Evolutionary conservation across 768 basidiomycete genomes (phyloP), one percentile per base, ranked within the genome.

Genomic region (Rhodocollybia butyracea): DNA sequence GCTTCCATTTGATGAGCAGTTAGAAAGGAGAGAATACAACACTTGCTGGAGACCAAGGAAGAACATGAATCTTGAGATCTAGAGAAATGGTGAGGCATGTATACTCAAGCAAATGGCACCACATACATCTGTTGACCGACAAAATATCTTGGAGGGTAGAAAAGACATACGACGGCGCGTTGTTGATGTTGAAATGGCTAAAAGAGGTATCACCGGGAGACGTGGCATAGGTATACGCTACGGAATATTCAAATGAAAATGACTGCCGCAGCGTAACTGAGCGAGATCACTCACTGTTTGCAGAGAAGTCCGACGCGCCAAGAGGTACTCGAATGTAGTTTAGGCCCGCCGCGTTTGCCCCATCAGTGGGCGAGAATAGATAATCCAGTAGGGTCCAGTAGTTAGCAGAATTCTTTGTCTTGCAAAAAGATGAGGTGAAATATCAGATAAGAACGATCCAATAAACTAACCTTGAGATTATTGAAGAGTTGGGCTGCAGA

Each of bases 1-100:
- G 17, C n/a, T n/a, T n/a, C n/a, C n/a, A n/a, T n/a, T n/a, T n/a
- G 30, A 22, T 27, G 26, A 51, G 34, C n/a, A 26, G 40, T 10
- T 45, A 11, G 40, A n/a, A 5, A 42, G 15, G 15, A 42, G 17
- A 31, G 2, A 24, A 15, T 15, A 13, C 22, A n/a, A 2, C 46
- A 70, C 79, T 58, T 64, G 88, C 88, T 2, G 88, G 86, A 26
- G 87, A 88, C 89, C 89, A 91, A 5, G 89, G 85, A 15, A 86
- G 50, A 5, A 88, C 58, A 58, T 87, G 83, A 19, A 88, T 71
- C 60, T 74, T 79, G 54, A 85, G 59, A 42, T 42, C 32, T 30
- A 38, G 26, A 22, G 27, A 19, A 58, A 27, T 12, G 26, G n/a
- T 54, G 17, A 45, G 22, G n/a, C 30, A 10, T 46, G 22, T 17